Evolutionary conservation across 768 basidiomycete species (phyloP).

Genomic region (Pulveroboletus frians): DNA sequence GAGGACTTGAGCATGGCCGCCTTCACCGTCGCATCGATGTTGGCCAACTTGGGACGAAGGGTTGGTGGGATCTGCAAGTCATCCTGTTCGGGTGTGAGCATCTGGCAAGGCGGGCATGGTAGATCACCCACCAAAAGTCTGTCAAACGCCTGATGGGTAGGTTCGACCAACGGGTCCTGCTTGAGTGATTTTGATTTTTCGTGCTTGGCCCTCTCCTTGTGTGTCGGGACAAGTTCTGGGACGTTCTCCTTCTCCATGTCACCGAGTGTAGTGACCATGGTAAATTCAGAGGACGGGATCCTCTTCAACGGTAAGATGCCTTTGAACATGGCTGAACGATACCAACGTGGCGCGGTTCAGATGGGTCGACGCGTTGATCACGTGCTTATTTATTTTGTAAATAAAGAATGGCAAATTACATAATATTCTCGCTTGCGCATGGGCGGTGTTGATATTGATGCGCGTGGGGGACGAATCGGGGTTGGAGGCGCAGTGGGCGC

Average conservation of each 20-base stretch:
- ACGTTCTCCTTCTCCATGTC: conserved; percentile 71
- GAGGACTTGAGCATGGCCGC: conserved; percentile 90
- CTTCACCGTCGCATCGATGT: conserved; percentile 82
- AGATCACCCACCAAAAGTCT: conserved; percentile 60
- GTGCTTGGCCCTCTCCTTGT: conserved; percentile 32
- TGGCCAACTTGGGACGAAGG: conserved; percentile 69
- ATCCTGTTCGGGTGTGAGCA: conserved; percentile 46
- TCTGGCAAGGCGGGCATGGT: too few relatives aligned
- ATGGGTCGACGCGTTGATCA: conserved; percentile 29
- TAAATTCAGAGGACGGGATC: conserved; percentile 62
- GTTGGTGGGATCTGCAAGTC: conserved; percentile 82
- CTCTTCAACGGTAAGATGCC: conserved; percentile 70
- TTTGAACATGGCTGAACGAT: conserved; percentile 73
- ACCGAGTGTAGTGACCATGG: conserved; percentile 55
- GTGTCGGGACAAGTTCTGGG: conserved; percentile 36
- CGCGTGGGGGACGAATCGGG: not conserved
- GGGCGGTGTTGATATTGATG: conserved; percentile 21
- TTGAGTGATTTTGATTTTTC: conserved; percentile 45
- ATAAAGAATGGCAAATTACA: conserved; percentile 13
- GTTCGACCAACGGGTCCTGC: conserved; percentile 33
- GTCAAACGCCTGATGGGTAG: conserved; percentile 71
- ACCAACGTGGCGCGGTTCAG: conserved; percentile 26
- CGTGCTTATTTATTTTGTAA: conserved; percentile 28
- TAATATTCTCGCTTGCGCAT: conserved; percentile 8
- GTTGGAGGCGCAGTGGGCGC: conserved; percentile 16